phyloP scores from a whole-genome alignment of 2,329 filamentous ascomycete species.

The Penicillium freii region DNA sequence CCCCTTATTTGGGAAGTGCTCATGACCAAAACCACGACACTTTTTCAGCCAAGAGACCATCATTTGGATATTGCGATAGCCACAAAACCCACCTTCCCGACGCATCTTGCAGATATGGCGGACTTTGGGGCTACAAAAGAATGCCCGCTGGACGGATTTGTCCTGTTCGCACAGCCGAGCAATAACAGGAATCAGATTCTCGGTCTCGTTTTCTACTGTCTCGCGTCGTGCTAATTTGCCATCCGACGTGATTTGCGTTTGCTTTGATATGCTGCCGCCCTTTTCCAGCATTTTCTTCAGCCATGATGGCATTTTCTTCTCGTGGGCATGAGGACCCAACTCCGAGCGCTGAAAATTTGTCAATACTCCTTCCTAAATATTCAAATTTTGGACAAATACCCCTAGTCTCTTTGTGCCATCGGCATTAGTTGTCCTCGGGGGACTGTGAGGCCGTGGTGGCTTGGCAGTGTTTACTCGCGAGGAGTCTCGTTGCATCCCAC shows the following conservation, averaged over 20 bases:
- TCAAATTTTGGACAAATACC: slow-evolving; percentile 18
- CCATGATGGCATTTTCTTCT: slow-evolving; percentile 72
- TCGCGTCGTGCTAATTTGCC: slow-evolving; percentile 45
- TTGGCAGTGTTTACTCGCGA: slow-evolving; percentile 14
- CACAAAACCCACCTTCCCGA: slow-evolving; percentile 88
- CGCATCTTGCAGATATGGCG: slow-evolving; percentile 78
- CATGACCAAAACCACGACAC: slow-evolving; percentile 55
- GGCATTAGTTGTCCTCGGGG: slow-evolving; percentile 10
- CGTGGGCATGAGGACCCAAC: slow-evolving; percentile 69
- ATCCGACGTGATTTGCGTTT: slow-evolving; percentile 50
- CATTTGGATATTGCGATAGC: slow-evolving; percentile 95
- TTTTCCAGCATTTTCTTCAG: slow-evolving; percentile 62
- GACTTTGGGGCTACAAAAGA: slow-evolving; percentile 73
- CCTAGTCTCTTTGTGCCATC: slow-evolving; percentile 32
- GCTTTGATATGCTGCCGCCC: slow-evolving; percentile 55
- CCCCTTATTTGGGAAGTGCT: slow-evolving; percentile 59
- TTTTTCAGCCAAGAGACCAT: slow-evolving; percentile 73
- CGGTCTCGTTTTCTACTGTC: slow-evolving; percentile 48
- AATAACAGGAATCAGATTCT: slow-evolving; percentile 62
- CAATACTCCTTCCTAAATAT: slow-evolving; percentile 12
- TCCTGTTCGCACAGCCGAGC: slow-evolving; percentile 65
- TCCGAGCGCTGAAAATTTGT: slow-evolving; percentile 52
- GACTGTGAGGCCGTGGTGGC: slow-evolving; percentile 15
- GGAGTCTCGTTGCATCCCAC: slow-evolving; percentile 14
- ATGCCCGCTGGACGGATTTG: slow-evolving; percentile 64